Evolutionary conservation across 2,329 filamentous ascomycete species (phyloP).

Genomic region (Penicillium occitanis): DNA sequence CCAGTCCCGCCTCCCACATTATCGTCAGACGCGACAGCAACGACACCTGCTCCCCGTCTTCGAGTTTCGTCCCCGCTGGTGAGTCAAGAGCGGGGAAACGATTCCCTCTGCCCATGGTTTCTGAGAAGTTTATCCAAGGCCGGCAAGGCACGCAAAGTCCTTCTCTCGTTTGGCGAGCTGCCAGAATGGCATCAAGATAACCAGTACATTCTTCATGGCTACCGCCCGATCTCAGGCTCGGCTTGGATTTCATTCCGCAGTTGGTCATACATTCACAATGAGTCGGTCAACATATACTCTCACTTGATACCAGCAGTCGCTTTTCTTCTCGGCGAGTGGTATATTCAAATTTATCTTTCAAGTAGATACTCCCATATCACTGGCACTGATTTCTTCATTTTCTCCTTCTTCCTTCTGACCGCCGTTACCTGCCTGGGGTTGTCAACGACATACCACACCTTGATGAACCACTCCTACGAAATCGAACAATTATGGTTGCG

Average conservation of each 20-base stretch:
- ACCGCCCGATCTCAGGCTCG: constrained; percentile 46
- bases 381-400: constrained; percentile 22
- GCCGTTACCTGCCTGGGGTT: constrained; percentile 37
- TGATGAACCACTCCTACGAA: constrained; percentile 35
- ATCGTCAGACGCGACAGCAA: not conserved
- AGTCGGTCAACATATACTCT: constrained; percentile 47
- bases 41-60: not conserved
- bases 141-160: not conserved
- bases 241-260: constrained; percentile 40
- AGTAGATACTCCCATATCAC: constrained; percentile 15
- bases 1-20: not conserved
- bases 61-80: not conserved
- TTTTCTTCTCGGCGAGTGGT: constrained; percentile 11
- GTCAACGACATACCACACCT: constrained; percentile 35
- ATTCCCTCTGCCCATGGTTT: not conserved
- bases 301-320: constrained; percentile 47
- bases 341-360: constrained; percentile 21
- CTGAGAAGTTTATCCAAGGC: not conserved
- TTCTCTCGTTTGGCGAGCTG: not conserved
- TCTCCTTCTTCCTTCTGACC: constrained; percentile 27
- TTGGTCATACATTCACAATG: constrained; percentile 47
- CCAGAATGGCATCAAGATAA: constrained; percentile 46
- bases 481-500: constrained; percentile 30
- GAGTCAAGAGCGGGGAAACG: not conserved
- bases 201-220: constrained; percentile 43